A percentile compares a stretch with the other conserved stretches of the same genome.
Conservation (phyloP, 2,329 filamentous ascomycete species). For the Grosmannia serpens region DNA sequence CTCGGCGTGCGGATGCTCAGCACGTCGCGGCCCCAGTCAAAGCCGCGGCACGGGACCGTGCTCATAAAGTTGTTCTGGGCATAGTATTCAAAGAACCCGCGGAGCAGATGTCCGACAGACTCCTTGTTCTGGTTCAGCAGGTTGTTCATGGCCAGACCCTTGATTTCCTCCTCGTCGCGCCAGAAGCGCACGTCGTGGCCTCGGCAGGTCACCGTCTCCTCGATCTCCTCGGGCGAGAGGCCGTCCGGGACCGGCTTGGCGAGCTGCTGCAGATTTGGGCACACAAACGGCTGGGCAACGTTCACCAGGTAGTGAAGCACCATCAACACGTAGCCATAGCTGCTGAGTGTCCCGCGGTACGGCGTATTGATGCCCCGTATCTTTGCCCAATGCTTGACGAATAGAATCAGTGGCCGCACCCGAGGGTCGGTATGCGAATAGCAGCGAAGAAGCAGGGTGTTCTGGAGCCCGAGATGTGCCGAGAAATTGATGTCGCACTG, state of each 20-base stretch:
- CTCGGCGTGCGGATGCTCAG: conserved; percentile 63
- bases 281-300: conserved; percentile 65
- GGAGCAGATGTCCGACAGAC: conserved; percentile 57
- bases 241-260: conserved; percentile 28
- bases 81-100: conserved; percentile 84
- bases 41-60: conserved; percentile 42
- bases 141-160: conserved; percentile 42
- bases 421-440: conserved; percentile 72
- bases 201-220: conserved; percentile 38
- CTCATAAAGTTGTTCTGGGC: conserved; percentile 48
- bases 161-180: conserved; percentile 61
- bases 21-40: conserved; percentile 72
- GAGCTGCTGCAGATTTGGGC: conserved; percentile 66
- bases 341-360: conserved; percentile 75
- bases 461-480: conserved; percentile 71
- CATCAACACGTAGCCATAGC: conserved; percentile 89
- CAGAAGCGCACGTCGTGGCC: conserved; percentile 68
- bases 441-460: conserved; percentile 70
- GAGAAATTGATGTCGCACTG: conserved; percentile 91
- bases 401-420: conserved; percentile 67
- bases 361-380: conserved; percentile 74
- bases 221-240: conserved; percentile 24
- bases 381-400: conserved; percentile 88
- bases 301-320: conserved; percentile 85
- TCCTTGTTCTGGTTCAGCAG: conserved; percentile 58